Conservation (phyloP, 2,329 filamentous ascomycete species). For the Trichoderma pleuroti region DNA sequence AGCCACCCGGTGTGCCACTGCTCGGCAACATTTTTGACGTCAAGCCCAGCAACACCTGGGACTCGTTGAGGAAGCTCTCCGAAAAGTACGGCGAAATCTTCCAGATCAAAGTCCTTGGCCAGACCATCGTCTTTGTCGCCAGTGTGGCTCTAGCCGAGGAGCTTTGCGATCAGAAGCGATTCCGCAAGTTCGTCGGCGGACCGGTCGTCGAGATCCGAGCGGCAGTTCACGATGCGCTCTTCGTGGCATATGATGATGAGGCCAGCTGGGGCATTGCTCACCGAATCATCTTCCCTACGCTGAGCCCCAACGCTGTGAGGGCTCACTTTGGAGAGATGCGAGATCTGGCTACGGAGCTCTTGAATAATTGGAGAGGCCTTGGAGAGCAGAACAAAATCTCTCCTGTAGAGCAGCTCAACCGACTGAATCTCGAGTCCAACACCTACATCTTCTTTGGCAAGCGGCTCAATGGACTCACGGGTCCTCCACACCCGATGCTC, state of each 20-base stretch:
- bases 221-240: slow-evolving; percentile 49
- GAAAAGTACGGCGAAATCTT: slow-evolving; percentile 40
- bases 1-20: slow-evolving; percentile 35
- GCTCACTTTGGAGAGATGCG: slow-evolving; percentile 46
- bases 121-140: slow-evolving; percentile 43
- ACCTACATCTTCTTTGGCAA: slow-evolving; percentile 51
- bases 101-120: slow-evolving; percentile 35
- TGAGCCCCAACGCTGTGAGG: slow-evolving; percentile 34
- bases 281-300: slow-evolving; percentile 48
- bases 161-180: slow-evolving; percentile 51
- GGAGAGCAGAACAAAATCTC: slow-evolving; percentile 39
- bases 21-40: slow-evolving; percentile 38
- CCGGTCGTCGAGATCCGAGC: slow-evolving; percentile 51
- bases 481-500: slow-evolving; percentile 47
- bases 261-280: slow-evolving; percentile 49
- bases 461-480: slow-evolving; percentile 45
- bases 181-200: slow-evolving; percentile 52
- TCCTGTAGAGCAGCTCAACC: slow-evolving; percentile 48
- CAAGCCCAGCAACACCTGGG: slow-evolving; percentile 36
- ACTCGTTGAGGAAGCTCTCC: slow-evolving; percentile 34
- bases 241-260: slow-evolving; percentile 50
- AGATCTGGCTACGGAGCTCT: slow-evolving; percentile 47
- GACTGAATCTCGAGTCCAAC: slow-evolving; percentile 51
- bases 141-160: slow-evolving; percentile 47
- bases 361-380: slow-evolving; percentile 46